Evolutionary conservation across 176 grass and related monocot species (phyloP).

Genomic region (Melocanna baccifera): DNA sequence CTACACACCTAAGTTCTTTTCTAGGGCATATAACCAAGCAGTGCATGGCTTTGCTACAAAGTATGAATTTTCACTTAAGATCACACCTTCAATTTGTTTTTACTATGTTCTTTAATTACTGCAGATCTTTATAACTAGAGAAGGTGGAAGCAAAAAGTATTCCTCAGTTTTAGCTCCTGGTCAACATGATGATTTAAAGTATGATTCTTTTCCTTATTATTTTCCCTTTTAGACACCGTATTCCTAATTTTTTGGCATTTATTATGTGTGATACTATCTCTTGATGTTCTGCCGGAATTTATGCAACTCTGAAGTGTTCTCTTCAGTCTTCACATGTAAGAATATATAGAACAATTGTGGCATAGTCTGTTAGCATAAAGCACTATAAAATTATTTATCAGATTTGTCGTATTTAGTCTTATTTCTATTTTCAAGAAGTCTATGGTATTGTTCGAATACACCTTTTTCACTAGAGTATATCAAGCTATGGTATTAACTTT

Average conservation of each 20-base stretch:
- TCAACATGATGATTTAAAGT: slow-evolving; percentile 82
- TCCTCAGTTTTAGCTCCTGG: slow-evolving; percentile 90
- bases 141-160: slow-evolving; percentile 80
- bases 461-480: neutral
- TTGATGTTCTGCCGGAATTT: neutral
- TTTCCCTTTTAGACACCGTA: neutral
- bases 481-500: neutral
- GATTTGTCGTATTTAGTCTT: neutral
- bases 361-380: neutral
- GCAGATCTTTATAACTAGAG: slow-evolving; percentile 85
- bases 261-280: neutral
- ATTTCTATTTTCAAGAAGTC: neutral
- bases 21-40: neutral
- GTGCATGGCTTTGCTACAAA: neutral
- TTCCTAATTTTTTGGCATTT: neutral
- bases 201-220: slow-evolving; percentile 13
- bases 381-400: neutral
- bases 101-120: slow-evolving; percentile 15
- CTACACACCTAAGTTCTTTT: neutral
- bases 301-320: neutral
- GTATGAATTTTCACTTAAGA: neutral
- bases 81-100: neutral
- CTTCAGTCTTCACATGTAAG: no score
- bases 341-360: neutral
- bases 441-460: neutral